A percentile compares a stretch with the other conserved stretches of the same genome.
Evolutionary conservation across 1,139 yeast species (phyloP).

Genomic region (Diutina sp.): DNA sequence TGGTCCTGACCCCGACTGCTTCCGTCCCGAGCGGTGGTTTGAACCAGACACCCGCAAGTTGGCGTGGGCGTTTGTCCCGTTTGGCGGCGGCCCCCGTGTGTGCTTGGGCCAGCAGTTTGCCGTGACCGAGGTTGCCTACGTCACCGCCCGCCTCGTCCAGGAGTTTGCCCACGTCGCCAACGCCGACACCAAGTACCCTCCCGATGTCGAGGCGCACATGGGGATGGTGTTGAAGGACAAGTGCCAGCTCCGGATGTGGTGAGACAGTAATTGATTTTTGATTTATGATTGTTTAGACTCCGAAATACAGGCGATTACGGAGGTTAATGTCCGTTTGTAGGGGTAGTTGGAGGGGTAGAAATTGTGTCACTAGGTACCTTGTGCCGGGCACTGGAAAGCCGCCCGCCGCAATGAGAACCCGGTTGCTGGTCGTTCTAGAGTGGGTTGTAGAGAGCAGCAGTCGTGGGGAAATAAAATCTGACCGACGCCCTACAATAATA

Average conservation of each 20-base stretch:
- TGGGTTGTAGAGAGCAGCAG: constrained; percentile 2
- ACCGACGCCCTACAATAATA: constrained; percentile 2
- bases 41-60: constrained; percentile 2
- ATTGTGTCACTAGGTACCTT: not conserved
- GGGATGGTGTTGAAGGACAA: not conserved
- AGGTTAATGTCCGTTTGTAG: no score
- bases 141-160: not conserved
- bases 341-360: no score
- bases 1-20: constrained; percentile 5
- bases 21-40: constrained; percentile 5
- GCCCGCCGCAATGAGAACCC: not conserved
- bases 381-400: not conserved
- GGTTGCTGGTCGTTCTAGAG: not conserved
- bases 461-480: not conserved
- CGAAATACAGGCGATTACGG: not conserved
- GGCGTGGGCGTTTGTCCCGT: constrained; percentile 7
- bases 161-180: not conserved
- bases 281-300: no score
- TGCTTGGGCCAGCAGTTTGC: constrained; percentile 9
- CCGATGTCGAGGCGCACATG: not conserved
- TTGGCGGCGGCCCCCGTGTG: constrained; percentile 7
- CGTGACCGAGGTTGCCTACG: constrained; percentile 1
- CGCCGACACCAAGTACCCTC: not conserved
- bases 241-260: not conserved
- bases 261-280: no score